These are phyloP conservation scores for Mychonastes homosphaera DNA, from an alignment of 139 green algal genomes.

Conservation along the genomic window DNA sequence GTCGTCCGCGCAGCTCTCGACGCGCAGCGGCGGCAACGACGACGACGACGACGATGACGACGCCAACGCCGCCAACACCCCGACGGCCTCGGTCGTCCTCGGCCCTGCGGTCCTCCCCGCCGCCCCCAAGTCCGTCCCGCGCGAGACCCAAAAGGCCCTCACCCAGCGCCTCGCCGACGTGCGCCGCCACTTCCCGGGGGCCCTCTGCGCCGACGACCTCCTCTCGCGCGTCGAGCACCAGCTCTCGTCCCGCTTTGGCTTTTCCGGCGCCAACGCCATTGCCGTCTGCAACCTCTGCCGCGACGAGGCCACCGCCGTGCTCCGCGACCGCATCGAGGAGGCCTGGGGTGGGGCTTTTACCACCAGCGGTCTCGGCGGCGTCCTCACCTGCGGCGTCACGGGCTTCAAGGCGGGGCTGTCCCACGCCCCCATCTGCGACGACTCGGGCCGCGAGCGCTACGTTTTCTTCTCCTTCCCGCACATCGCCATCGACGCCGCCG, in stretches of 20 bases:
- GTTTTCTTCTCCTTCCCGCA: constrained; percentile 90
- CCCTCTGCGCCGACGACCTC: constrained; percentile 67
- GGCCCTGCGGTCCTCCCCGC: background rate
- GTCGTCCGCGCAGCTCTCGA: too few species aligned
- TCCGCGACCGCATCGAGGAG: constrained; percentile 65
- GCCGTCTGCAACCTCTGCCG: constrained; percentile 77
- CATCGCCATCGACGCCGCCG: constrained; percentile 65
- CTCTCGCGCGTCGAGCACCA: constrained; percentile 58
- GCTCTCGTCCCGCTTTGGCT: constrained; percentile 45
- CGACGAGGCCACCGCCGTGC: constrained; percentile 65
- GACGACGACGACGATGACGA: too few species aligned
- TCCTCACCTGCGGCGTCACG: constrained; percentile 74
- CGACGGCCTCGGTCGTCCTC: too few species aligned
- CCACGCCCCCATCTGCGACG: constrained; percentile 33
- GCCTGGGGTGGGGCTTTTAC: constrained; percentile 69
- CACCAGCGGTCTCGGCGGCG: constrained; percentile 67
- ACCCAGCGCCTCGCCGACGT: constrained; percentile 15
- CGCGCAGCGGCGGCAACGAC: too few species aligned
- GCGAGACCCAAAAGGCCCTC: background rate
- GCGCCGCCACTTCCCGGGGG: constrained; percentile 48
- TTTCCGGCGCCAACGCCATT: constrained; percentile 62
- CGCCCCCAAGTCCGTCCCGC: background rate
- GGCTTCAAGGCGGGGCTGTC: constrained; percentile 42
- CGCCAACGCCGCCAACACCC: too few species aligned
- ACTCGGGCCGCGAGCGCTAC: constrained; percentile 61